phyloP scores from a whole-genome alignment of 495 filamentous ascomycete genomes.

The Sordaria brevicollis region DNA sequence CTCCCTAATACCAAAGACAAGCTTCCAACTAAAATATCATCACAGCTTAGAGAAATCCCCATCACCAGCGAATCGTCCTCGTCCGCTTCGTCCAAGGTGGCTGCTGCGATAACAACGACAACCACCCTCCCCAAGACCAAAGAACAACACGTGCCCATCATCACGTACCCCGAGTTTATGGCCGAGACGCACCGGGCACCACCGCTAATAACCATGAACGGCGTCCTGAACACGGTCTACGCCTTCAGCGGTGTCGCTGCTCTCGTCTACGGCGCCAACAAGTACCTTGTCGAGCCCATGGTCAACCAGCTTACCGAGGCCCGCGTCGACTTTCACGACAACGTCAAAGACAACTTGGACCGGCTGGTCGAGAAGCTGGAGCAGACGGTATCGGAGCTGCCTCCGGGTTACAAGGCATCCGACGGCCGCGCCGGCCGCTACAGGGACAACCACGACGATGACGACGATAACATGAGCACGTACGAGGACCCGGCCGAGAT shows the following conservation, averaged over 20 bases:
- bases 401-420: constrained; percentile 17
- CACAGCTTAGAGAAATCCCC: background rate
- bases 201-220: constrained; percentile 66
- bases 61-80: background rate
- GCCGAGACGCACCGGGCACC: constrained; percentile 47
- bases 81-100: background rate
- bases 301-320: constrained; percentile 57
- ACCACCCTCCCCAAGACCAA: constrained; percentile 13
- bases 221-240: constrained; percentile 71
- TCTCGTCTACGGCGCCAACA: constrained; percentile 69
- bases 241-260: constrained; percentile 59
- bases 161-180: constrained; percentile 96
- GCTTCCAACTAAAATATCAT: background rate
- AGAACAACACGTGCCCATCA: constrained; percentile 66
- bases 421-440: constrained; percentile 5
- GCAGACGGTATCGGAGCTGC: constrained; percentile 50
- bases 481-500: constrained; percentile 67
- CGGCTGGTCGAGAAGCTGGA: constrained; percentile 69
- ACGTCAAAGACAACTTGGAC: constrained; percentile 51
- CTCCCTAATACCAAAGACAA: background rate
- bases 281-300: constrained; percentile 79
- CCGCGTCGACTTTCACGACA: constrained; percentile 69
- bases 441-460: constrained; percentile 1
- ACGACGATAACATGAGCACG: constrained; percentile 28
- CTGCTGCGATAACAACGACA: background rate